Percentiles rank a stretch among this genome's conserved stretches.
phyloP scores from a whole-genome alignment of 441 rosid species.

The Erodium moschatum region DNA sequence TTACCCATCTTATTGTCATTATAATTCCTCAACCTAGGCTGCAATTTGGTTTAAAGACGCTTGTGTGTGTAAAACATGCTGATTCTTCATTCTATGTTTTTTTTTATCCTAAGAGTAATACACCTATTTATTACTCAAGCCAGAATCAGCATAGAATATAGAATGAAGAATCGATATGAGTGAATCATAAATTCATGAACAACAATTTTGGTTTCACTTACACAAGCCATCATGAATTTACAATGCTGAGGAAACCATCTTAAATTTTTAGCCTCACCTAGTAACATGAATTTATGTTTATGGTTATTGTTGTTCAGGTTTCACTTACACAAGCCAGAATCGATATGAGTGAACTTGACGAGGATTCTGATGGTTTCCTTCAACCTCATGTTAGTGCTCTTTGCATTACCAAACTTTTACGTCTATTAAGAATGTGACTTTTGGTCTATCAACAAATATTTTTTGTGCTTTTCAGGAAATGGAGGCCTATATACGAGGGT shows the following conservation, averaged over 20 bases:
- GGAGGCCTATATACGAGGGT: constrained; percentile 92
- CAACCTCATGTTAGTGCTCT: constrained; percentile 53
- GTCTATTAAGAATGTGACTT: constrained; percentile 5
- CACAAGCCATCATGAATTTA: no score
- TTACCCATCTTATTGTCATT: no score
- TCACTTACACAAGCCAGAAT: constrained; percentile 98
- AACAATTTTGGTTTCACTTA: no score
- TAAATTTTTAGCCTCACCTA: no score
- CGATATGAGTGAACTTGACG: constrained; percentile 98
- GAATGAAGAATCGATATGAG: no score
- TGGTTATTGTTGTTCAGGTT: constrained; percentile 47
- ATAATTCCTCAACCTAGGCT: no score
- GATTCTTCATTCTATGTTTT: background rate
- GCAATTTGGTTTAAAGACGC: no score
- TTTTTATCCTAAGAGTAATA: background rate
- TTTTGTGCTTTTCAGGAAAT: constrained; percentile 57
- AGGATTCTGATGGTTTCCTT: constrained; percentile 97
- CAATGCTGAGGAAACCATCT: no score
- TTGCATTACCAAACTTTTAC: constrained; percentile 9
- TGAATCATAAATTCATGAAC: no score
- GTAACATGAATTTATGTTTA: constrained; percentile 4
- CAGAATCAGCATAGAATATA: no score
- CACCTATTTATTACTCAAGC: background rate
- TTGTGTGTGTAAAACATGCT: no score
- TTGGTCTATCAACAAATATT: background rate